A percentile compares a stretch with the other conserved stretches of the same genome.
Conservation (phyloP, 331 rosid genomes). For the Erythrophleum ivorense region DNA sequence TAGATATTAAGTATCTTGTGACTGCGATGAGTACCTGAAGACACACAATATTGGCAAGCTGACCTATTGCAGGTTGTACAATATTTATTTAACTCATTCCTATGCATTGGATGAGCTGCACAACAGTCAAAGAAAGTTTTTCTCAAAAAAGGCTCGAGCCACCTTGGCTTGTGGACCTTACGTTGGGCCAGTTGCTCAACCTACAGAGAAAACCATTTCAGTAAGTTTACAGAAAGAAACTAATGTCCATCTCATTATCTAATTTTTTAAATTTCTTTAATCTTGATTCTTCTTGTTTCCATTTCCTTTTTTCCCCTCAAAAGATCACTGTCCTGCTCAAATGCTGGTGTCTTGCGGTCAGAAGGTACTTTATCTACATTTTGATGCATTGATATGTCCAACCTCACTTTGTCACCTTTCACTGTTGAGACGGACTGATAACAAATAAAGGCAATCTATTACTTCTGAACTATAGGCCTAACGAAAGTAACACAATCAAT, state of each 20-base stretch:
- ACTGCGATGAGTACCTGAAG: slow-evolving; percentile 44
- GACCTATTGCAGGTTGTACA: slow-evolving; percentile 51
- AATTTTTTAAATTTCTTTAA: neutral
- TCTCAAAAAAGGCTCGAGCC: slow-evolving; percentile 51
- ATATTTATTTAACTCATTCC: slow-evolving; percentile 52
- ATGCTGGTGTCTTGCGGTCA: neutral
- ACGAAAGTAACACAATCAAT: neutral
- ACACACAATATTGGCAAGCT: slow-evolving; percentile 52
- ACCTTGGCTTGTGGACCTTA: slow-evolving; percentile 37
- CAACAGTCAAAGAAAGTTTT: slow-evolving; percentile 47
- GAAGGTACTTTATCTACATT: slow-evolving; percentile 6
- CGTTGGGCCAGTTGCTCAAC: slow-evolving; percentile 24
- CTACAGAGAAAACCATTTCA: slow-evolving; percentile 45
- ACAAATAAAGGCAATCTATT: slow-evolving; percentile 11
- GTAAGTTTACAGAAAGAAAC: slow-evolving; percentile 9
- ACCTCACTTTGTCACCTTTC: neutral
- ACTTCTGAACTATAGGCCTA: slow-evolving; percentile 15
- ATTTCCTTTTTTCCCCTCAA: slow-evolving; percentile 2
- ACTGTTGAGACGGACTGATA: neutral
- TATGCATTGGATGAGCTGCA: slow-evolving; percentile 32
- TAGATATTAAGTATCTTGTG: slow-evolving; percentile 52
- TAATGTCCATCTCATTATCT: neutral
- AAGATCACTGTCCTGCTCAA: neutral
- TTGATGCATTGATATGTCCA: slow-evolving; percentile 13
- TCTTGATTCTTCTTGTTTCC: slow-evolving; percentile 12